Evolutionary conservation across 176 grass and related monocot species (phyloP).

Genomic region (Pontederia crassipes): DNA sequence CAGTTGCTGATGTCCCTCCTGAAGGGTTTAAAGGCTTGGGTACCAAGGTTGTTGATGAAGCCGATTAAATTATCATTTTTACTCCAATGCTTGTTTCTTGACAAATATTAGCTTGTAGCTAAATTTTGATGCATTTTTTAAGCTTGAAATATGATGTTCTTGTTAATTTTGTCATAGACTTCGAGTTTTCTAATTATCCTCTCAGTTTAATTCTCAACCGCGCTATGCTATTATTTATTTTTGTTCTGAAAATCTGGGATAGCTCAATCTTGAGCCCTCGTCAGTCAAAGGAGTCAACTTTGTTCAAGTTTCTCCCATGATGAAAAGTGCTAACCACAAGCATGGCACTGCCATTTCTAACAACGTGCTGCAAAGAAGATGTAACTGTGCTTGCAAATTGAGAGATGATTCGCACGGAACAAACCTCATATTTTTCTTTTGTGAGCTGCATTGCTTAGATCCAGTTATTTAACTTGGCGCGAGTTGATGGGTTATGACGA

Average conservation of each 20-base stretch:
- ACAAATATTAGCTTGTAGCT: background rate
- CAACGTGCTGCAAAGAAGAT: background rate
- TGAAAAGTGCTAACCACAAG: too few species aligned
- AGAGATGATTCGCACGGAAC: constrained; percentile 16
- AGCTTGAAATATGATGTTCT: too few species aligned
- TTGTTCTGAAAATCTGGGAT: too few species aligned
- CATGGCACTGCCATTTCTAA: background rate
- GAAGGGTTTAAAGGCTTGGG: constrained; percentile 1
- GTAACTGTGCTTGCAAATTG: background rate
- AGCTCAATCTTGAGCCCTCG: too few species aligned
- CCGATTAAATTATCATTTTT: background rate
- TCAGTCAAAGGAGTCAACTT: too few species aligned
- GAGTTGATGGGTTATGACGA: constrained; percentile 36
- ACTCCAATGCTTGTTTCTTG: background rate
- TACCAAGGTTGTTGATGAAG: background rate
- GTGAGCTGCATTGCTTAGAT: constrained; percentile 9
- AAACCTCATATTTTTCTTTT: constrained; percentile 38
- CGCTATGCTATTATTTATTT: too few species aligned
- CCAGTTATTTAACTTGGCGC: constrained; percentile 25
- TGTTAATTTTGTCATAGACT: too few species aligned
- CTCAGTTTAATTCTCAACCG: too few species aligned
- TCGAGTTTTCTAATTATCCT: too few species aligned
- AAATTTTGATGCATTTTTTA: background rate
- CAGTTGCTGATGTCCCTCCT: background rate
- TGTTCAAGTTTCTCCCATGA: too few species aligned